A percentile compares a stretch with the other conserved stretches of the same genome.
Evolutionary conservation across 371 early-diverging fungal species (phyloP).

Genomic region (Mucor sp.): DNA sequence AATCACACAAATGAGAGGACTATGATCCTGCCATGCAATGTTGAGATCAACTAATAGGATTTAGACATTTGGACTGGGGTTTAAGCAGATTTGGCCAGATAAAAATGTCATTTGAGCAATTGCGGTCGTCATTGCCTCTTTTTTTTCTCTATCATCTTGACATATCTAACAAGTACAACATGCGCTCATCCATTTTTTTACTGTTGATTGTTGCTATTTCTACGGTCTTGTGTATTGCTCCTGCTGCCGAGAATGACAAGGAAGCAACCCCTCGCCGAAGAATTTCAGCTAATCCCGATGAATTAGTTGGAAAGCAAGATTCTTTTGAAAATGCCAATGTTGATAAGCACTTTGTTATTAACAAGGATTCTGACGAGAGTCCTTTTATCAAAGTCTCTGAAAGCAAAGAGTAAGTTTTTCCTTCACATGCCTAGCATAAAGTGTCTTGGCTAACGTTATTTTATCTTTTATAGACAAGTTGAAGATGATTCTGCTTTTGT

Average conservation of each 20-base stretch:
- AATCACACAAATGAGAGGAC: not conserved
- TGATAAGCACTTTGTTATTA: not conserved
- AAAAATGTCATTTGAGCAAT: not conserved
- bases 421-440: not conserved
- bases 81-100: not conserved
- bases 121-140: not conserved
- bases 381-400: not conserved
- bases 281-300: slow-evolving; percentile 13
- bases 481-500: not conserved
- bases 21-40: not conserved
- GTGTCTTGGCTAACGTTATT: not conserved
- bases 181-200: not conserved
- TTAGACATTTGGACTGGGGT: not conserved
- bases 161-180: not conserved
- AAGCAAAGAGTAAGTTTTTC: not conserved
- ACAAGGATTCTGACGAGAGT: not conserved
- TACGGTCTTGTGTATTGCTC: not conserved
- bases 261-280: not conserved
- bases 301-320: not conserved
- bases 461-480: not conserved
- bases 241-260: not conserved
- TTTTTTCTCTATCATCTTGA: not conserved
- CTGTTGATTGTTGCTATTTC: not conserved
- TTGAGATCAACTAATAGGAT: not conserved
- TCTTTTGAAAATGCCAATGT: not conserved